phyloP scores from a whole-genome alignment of 2,329 filamentous ascomycete species.

The Fusarium albidum region DNA sequence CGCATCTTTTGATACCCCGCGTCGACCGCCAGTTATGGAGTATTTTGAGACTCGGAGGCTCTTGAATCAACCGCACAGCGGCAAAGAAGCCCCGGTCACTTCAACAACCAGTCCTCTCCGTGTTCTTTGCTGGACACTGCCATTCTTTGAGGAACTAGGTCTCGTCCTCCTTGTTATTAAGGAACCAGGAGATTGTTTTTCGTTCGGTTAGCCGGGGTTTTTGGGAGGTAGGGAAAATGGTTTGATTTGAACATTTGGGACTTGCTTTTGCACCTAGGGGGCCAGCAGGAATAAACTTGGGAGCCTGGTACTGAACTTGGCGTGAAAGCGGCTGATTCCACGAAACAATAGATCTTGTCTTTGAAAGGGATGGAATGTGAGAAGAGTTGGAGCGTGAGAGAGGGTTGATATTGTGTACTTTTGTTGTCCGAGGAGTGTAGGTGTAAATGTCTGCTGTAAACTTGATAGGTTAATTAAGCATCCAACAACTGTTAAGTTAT shows the following conservation, averaged over 20 bases:
- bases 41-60: slow-evolving; percentile 29
- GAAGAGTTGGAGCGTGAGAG: slow-evolving; percentile 15
- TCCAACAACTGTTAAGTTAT: slow-evolving; percentile 19
- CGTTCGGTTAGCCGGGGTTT: slow-evolving; percentile 36
- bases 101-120: slow-evolving; percentile 22
- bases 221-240: slow-evolving; percentile 34
- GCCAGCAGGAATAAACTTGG: slow-evolving; percentile 20
- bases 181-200: slow-evolving; percentile 23
- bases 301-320: slow-evolving; percentile 28
- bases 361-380: slow-evolving; percentile 9
- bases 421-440: slow-evolving; percentile 22
- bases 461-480: slow-evolving; percentile 31
- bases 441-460: slow-evolving; percentile 31
- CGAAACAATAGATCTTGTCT: slow-evolving; percentile 31
- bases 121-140: slow-evolving; percentile 17
- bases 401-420: slow-evolving; percentile 10
- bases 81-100: slow-evolving; percentile 29
- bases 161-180: slow-evolving; percentile 21
- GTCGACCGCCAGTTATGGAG: slow-evolving; percentile 38
- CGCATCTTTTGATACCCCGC: slow-evolving; percentile 42
- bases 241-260: slow-evolving; percentile 40
- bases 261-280: slow-evolving; percentile 32
- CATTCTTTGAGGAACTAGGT: slow-evolving; percentile 32
- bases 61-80: slow-evolving; percentile 33
- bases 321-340: slow-evolving; percentile 28